These are phyloP conservation scores for Boletales sp. DNA, from an alignment of 768 basidiomycete species.

Conservation along the genomic window DNA sequence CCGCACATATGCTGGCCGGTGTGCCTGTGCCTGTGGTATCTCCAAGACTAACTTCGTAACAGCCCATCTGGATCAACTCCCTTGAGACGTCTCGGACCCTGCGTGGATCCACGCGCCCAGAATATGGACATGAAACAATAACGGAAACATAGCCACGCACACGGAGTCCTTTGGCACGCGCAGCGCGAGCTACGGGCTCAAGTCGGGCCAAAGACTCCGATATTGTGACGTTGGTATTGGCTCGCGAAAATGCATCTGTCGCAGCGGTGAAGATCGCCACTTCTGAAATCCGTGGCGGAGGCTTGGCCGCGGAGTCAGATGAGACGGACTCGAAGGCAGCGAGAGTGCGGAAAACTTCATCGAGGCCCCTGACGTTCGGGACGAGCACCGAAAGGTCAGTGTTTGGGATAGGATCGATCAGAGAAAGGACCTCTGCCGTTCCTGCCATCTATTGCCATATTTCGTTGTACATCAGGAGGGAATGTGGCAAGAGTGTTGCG, in stretches of 20 bases:
- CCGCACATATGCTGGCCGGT: conserved; percentile 58
- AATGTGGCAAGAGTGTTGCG: not conserved
- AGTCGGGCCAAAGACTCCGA: conserved; percentile 66
- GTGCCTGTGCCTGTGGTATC: conserved; percentile 90
- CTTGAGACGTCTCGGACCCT: conserved; percentile 67
- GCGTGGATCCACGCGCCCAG: conserved; percentile 66
- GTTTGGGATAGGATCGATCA: conserved; percentile 49
- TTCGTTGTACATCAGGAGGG: not conserved
- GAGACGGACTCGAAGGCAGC: conserved; percentile 14
- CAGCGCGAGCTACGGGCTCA: conserved; percentile 56
- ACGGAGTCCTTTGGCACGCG: conserved; percentile 56
- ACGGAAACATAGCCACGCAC: conserved; percentile 88
- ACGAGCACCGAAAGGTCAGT: conserved; percentile 76
- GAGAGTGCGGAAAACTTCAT: conserved; percentile 61
- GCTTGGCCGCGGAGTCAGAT: conserved; percentile 24
- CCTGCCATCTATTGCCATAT: conserved; percentile 70
- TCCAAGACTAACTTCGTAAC: conserved; percentile 88
- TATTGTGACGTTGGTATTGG: conserved; percentile 79
- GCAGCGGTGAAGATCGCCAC: conserved; percentile 88
- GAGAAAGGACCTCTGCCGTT: conserved; percentile 67
- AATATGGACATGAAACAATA: conserved; percentile 80
- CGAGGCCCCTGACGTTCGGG: conserved; percentile 76
- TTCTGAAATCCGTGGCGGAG: conserved; percentile 66
- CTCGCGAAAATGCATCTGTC: conserved; percentile 79
- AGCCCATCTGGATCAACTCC: conserved; percentile 82